Evolutionary conservation across 1,284 basidiomycete genomes (phyloP).

Genomic region (Uromyces viciae-fabae): DNA sequence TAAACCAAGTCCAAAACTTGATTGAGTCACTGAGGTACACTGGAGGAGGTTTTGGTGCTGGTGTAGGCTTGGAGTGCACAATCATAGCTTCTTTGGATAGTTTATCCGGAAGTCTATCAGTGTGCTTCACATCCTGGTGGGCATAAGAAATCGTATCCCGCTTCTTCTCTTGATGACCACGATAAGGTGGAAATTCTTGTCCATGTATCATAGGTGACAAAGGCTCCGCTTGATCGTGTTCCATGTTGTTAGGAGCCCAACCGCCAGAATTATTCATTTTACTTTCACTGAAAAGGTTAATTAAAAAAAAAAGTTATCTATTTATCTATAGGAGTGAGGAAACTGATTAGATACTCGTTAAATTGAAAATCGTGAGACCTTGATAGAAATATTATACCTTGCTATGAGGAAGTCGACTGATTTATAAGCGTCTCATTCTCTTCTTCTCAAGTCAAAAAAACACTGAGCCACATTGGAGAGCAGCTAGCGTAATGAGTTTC

Average conservation of each 20-base stretch:
- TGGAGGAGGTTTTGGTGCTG: conserved; percentile 18
- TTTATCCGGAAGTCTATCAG: no score
- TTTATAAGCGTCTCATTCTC: no score
- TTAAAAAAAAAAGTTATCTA: no score
- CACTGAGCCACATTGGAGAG: no score
- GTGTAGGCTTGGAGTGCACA: neutral
- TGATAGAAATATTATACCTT: no score
- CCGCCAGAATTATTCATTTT: neutral
- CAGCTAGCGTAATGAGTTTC: no score
- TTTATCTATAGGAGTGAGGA: no score
- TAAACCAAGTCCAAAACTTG: conserved; percentile 45
- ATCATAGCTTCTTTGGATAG: neutral
- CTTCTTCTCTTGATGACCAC: neutral
- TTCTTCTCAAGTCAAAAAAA: no score
- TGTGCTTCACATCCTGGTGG: neutral
- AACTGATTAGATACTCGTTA: no score
- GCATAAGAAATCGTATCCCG: neutral
- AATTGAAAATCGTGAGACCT: no score
- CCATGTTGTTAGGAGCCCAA: neutral
- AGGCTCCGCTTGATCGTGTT: neutral
- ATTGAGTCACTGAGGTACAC: conserved; percentile 18
- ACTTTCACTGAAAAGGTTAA: neutral
- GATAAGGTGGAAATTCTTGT: neutral
- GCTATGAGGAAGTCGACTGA: no score
- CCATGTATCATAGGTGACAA: neutral